Conservation (phyloP, 2,329 filamentous ascomycete species). For the Colletotrichum paranaense region DNA sequence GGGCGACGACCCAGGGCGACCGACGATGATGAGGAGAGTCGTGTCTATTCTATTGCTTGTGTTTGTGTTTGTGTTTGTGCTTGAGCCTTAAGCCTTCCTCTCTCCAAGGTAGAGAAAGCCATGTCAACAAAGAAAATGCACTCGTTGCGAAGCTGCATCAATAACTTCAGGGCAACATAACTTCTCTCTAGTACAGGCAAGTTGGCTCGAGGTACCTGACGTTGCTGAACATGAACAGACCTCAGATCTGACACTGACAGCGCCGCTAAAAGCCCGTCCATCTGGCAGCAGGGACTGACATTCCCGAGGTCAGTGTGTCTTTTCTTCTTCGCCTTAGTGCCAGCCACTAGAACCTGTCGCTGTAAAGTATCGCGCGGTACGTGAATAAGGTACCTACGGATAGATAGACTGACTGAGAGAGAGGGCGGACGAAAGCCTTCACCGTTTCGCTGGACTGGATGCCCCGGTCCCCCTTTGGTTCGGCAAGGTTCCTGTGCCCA, state of each 20-base stretch:
- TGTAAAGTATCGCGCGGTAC: not conserved
- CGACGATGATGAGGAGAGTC: not conserved
- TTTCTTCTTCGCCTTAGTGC: not conserved
- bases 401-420: not conserved
- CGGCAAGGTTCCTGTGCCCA: not conserved
- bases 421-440: not conserved
- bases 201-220: not conserved
- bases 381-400: not conserved
- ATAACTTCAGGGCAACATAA: too few species aligned
- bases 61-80: not conserved
- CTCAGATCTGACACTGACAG: conserved; percentile 12
- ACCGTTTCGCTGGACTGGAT: not conserved
- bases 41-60: not conserved
- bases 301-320: not conserved
- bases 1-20: not conserved
- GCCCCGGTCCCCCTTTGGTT: not conserved
- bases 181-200: too few species aligned
- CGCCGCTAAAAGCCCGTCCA: conserved; percentile 1
- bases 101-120: not conserved
- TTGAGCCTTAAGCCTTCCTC: not conserved
- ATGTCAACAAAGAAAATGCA: too few species aligned
- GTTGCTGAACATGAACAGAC: not conserved
- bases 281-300: conserved; percentile 2
- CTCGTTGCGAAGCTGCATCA: not conserved
- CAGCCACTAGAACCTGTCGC: not conserved